Conservation (phyloP, 306 rosid species). For the Rosa persica region DNA sequence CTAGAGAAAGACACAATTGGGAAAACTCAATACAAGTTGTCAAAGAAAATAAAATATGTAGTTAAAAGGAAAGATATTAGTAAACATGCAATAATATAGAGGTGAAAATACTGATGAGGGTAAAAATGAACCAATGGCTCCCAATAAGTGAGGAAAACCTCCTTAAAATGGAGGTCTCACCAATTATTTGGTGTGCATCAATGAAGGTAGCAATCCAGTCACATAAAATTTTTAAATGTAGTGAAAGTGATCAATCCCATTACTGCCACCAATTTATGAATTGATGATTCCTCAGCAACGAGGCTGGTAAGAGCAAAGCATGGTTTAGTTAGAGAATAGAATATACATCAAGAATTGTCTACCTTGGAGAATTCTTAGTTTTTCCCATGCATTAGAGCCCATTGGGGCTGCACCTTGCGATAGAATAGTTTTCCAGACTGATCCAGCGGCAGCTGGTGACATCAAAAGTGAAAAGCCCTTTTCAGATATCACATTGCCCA, state of each 20-base stretch:
- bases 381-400: conserved; percentile 92
- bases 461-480: conserved; percentile 74
- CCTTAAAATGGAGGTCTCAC: background rate
- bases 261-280: background rate
- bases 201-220: background rate
- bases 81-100: background rate
- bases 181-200: background rate
- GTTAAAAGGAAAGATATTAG: background rate
- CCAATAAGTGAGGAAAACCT: background rate
- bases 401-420: conserved; percentile 73
- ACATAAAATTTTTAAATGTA: background rate
- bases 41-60: background rate
- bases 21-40: too few relatives aligned
- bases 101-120: background rate
- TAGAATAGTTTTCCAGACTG: conserved; percentile 78
- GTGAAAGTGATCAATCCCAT: background rate
- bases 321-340: background rate
- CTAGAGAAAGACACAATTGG: background rate
- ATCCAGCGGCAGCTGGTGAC: conserved; percentile 83
- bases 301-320: conserved; percentile 1
- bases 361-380: conserved; percentile 73
- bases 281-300: background rate
- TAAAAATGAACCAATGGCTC: background rate
- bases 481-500: conserved; percentile 82
- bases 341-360: conserved; percentile 1